Conservation (phyloP, 805 yeast species). For the Candida schatavii region DNA sequence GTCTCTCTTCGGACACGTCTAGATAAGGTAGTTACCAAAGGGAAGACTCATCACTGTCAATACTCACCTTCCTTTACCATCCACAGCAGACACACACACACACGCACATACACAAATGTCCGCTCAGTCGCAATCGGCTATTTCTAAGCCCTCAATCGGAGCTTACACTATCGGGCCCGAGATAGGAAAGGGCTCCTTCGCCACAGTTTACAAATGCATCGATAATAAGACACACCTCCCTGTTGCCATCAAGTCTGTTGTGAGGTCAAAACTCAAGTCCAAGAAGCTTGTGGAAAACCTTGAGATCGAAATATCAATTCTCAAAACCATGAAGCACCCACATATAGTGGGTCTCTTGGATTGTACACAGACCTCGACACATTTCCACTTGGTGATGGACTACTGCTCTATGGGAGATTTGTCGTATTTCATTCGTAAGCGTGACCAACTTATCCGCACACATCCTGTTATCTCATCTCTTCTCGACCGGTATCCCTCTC, state of each 20-base stretch:
- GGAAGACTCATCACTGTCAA: no score
- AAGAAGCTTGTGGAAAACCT: slow-evolving; percentile 86
- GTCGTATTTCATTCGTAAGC: slow-evolving; percentile 77
- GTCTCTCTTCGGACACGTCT: no score
- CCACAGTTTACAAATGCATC: slow-evolving; percentile 87
- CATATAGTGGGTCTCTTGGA: slow-evolving; percentile 88
- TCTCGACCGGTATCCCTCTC: slow-evolving; percentile 80
- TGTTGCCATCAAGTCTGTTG: slow-evolving; percentile 88
- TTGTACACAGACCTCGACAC: slow-evolving; percentile 70
- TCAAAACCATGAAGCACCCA: slow-evolving; percentile 86
- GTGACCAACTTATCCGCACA: slow-evolving; percentile 65
- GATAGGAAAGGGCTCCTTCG: slow-evolving; percentile 95
- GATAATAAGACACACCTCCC: slow-evolving; percentile 50
- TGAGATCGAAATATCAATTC: slow-evolving; percentile 87
- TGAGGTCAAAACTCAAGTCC: slow-evolving; percentile 75
- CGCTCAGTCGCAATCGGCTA: background rate
- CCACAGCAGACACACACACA: no score
- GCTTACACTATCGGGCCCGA: slow-evolving; percentile 67
- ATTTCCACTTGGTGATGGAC: slow-evolving; percentile 92
- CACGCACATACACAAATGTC: background rate
- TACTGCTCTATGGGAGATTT: slow-evolving; percentile 95
- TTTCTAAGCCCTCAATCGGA: slow-evolving; percentile 28
- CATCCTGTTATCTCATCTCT: slow-evolving; percentile 79
- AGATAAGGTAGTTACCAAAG: no score
- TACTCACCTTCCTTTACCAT: no score